Evolutionary conservation across 805 yeast species (phyloP).

Genomic region (Komagataella kurtzmanii): DNA sequence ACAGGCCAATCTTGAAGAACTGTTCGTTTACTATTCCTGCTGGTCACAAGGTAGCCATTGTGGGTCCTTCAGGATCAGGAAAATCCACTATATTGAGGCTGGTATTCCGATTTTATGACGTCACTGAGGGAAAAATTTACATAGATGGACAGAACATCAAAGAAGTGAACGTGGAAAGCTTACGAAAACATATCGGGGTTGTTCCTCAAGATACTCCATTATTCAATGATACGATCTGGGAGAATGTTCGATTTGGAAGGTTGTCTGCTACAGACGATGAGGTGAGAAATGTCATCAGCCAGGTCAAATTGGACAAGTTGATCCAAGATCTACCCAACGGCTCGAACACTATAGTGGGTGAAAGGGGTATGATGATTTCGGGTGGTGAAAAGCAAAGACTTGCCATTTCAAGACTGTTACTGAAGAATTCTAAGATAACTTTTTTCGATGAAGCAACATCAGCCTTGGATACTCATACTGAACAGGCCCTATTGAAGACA

Average conservation of each 20-base stretch:
- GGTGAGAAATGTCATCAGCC: constrained; percentile 45
- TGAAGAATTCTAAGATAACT: constrained; percentile 79
- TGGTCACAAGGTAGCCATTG: constrained; percentile 85
- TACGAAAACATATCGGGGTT: constrained; percentile 70
- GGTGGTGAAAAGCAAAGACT: constrained; percentile 98
- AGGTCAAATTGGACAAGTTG: constrained; percentile 56
- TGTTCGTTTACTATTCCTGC: constrained; percentile 81
- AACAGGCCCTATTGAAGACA: constrained; percentile 67
- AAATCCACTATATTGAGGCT: constrained; percentile 80
- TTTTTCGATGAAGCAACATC: constrained; percentile 97
- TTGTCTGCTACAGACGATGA: constrained; percentile 63
- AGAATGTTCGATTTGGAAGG: constrained; percentile 80
- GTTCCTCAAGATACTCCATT: constrained; percentile 98
- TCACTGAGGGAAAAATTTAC: constrained; percentile 58
- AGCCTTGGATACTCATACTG: constrained; percentile 94
- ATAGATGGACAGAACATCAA: constrained; percentile 85
- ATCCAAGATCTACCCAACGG: constrained; percentile 74
- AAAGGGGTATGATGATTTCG: constrained; percentile 96
- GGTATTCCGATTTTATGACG: constrained; percentile 85
- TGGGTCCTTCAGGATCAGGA: constrained; percentile 95
- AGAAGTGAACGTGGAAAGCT: constrained; percentile 58
- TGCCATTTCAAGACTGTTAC: constrained; percentile 82
- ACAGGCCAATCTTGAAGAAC: constrained; percentile 70
- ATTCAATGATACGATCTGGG: constrained; percentile 80
- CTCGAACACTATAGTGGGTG: constrained; percentile 79